Evolutionary conservation across 2,329 filamentous ascomycete species (phyloP).

Genomic region (Trichoderma pleuroti): DNA sequence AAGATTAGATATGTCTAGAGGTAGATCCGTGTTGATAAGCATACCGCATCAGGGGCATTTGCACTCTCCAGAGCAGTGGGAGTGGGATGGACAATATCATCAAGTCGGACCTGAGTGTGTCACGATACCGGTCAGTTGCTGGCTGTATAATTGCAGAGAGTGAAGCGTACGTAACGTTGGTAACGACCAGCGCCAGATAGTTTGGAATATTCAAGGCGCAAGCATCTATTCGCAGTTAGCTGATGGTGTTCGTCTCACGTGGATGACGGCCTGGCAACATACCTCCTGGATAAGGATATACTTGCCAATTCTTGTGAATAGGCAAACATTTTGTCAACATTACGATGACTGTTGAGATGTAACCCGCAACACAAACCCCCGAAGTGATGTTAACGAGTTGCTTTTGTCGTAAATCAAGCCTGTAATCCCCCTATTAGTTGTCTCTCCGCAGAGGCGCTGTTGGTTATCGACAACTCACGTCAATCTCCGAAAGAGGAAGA

Average conservation of each 20-base stretch:
- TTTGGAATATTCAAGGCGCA: slow-evolving; percentile 24
- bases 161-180: slow-evolving; percentile 24
- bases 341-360: slow-evolving; percentile 24
- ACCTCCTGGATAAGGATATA: slow-evolving; percentile 27
- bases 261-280: not conserved
- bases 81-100: slow-evolving; percentile 26
- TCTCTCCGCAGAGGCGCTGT: not conserved
- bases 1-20: not conserved
- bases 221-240: slow-evolving; percentile 19
- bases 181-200: slow-evolving; percentile 24
- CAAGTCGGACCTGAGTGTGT: slow-evolving; percentile 22
- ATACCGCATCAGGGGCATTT: slow-evolving; percentile 24
- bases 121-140: not conserved
- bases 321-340: slow-evolving; percentile 25
- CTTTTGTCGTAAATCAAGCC: slow-evolving; percentile 24
- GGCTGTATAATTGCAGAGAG: not conserved
- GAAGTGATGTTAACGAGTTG: slow-evolving; percentile 23
- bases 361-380: slow-evolving; percentile 19
- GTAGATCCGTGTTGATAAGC: not conserved
- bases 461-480: slow-evolving; percentile 29
- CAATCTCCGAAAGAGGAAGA: slow-evolving; percentile 38
- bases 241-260: not conserved
- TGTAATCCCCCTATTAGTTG: not conserved
- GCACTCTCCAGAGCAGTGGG: slow-evolving; percentile 26
- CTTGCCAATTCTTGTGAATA: slow-evolving; percentile 27